phyloP scores from a whole-genome alignment of 2,329 filamentous ascomycete genomes.

The Lasiodiplodia hormozganensis region DNA sequence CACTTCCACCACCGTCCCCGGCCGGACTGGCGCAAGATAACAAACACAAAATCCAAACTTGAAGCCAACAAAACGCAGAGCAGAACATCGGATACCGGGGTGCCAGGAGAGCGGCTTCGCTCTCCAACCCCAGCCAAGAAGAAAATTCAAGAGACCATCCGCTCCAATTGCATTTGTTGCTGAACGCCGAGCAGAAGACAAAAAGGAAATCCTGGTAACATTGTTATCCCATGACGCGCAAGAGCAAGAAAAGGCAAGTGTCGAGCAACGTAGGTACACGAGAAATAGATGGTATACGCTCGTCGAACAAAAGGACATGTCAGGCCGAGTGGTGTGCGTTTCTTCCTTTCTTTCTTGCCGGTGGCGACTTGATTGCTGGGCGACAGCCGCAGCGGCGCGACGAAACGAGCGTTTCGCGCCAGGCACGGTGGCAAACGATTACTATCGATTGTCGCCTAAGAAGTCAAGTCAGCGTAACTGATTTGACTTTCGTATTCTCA shows the following conservation, averaged over 20 bases:
- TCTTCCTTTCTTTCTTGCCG: conserved; percentile 10
- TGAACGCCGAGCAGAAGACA: conserved; percentile 17
- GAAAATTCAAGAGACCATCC: conserved; percentile 10
- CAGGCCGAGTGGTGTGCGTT: background rate
- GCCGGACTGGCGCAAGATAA: background rate
- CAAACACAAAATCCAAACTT: conserved; percentile 17
- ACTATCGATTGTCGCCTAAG: conserved; percentile 23
- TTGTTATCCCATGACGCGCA: conserved; percentile 11
- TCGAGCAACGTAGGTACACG: conserved; percentile 25
- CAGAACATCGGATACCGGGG: conserved; percentile 8
- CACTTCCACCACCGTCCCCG: background rate
- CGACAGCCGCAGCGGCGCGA: conserved; percentile 6
- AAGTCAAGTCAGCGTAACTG: conserved; percentile 29
- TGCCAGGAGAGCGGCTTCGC: conserved; percentile 10
- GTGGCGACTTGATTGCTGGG: background rate
- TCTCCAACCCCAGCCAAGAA: conserved; percentile 17
- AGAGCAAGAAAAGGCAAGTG: conserved; percentile 9
- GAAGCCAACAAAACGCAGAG: conserved; percentile 18
- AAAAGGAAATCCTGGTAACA: conserved; percentile 8
- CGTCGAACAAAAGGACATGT: conserved; percentile 14
- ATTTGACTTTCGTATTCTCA: conserved; percentile 27
- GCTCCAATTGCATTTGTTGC: conserved; percentile 21
- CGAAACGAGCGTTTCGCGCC: conserved; percentile 12
- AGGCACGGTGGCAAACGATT: conserved; percentile 5
- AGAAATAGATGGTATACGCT: conserved; percentile 27